These are phyloP conservation scores for Yarrowia galli DNA, from an alignment of 1,139 yeast genomes.

Conservation along the genomic window DNA sequence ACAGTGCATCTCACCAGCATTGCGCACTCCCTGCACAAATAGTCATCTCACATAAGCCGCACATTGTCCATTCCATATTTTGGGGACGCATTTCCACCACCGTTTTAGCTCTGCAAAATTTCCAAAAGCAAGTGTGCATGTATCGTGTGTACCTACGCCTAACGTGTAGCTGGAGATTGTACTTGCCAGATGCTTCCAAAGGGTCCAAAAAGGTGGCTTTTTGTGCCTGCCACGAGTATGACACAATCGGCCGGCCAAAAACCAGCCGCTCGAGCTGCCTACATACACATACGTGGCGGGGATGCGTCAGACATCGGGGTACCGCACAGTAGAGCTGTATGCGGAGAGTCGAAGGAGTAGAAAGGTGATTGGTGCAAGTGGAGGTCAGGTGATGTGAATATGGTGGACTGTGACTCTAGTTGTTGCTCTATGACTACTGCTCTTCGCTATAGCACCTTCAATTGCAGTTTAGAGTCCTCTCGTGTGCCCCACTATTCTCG, in stretches of 20 bases:
- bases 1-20: background rate
- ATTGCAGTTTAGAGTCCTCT: too few relatives aligned
- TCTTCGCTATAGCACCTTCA: background rate
- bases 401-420: too few relatives aligned
- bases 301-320: conserved; percentile 1
- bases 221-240: background rate
- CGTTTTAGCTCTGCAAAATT: conserved; percentile 19
- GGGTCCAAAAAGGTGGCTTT: background rate
- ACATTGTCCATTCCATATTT: background rate
- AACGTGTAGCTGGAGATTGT: conserved; percentile 6
- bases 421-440: too few relatives aligned
- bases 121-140: background rate
- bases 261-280: background rate
- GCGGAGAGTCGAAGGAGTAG: background rate
- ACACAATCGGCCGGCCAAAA: background rate
- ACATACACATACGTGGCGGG: conserved; percentile 1
- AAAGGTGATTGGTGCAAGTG: background rate
- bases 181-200: background rate
- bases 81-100: background rate
- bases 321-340: conserved; percentile 11
- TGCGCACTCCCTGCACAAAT: background rate
- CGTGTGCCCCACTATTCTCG: conserved; percentile 2
- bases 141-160: background rate
- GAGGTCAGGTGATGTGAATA: background rate
- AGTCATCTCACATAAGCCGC: conserved; percentile 24